Percentiles rank a stretch among this genome's conserved stretches.
These are phyloP conservation scores for Chlorella sp. DNA, from an alignment of 139 green algal species.

Conservation along the genomic window DNA sequence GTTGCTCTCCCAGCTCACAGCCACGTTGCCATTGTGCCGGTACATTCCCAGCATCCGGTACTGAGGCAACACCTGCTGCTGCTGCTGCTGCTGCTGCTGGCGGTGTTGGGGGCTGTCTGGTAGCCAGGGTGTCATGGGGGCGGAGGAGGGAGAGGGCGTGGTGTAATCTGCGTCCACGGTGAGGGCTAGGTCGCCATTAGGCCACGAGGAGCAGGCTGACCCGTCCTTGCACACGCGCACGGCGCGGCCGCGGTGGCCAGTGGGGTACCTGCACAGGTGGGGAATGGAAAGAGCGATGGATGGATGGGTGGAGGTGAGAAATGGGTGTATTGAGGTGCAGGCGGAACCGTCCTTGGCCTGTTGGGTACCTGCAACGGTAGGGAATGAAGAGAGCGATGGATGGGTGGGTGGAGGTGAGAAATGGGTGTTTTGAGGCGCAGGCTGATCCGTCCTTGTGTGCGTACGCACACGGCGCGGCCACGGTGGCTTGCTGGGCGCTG, in stretches of 20 bases:
- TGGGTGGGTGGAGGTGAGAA: not conserved
- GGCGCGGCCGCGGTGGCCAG: slow-evolving; percentile 6
- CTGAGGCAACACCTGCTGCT: too few species aligned
- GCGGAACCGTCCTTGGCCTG: not conserved
- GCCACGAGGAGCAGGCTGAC: slow-evolving; percentile 21
- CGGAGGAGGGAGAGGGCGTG: not conserved
- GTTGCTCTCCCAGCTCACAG: slow-evolving; percentile 20
- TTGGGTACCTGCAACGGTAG: not conserved
- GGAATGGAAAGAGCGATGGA: too few species aligned
- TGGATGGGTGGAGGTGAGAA: not conserved
- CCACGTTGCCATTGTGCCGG: slow-evolving; percentile 15
- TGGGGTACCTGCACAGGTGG: not conserved
- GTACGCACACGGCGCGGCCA: slow-evolving; percentile 15
- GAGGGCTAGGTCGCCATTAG: slow-evolving; percentile 25
- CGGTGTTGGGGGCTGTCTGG: too few species aligned
- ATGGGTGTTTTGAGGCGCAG: not conserved
- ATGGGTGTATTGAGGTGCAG: not conserved
- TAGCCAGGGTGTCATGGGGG: too few species aligned
- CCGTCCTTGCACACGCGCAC: slow-evolving; percentile 23
- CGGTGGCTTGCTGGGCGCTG: not conserved
- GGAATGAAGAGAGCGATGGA: too few species aligned
- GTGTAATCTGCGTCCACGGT: slow-evolving; percentile 25
- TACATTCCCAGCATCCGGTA: slow-evolving; percentile 15
- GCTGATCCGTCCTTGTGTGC: slow-evolving; percentile 25
- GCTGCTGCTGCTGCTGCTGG: too few species aligned